Evolutionary conservation across 371 early-diverging fungal species (phyloP), one percentile per base, ranked within the genome.

Genomic region (Circinella minor): DNA sequence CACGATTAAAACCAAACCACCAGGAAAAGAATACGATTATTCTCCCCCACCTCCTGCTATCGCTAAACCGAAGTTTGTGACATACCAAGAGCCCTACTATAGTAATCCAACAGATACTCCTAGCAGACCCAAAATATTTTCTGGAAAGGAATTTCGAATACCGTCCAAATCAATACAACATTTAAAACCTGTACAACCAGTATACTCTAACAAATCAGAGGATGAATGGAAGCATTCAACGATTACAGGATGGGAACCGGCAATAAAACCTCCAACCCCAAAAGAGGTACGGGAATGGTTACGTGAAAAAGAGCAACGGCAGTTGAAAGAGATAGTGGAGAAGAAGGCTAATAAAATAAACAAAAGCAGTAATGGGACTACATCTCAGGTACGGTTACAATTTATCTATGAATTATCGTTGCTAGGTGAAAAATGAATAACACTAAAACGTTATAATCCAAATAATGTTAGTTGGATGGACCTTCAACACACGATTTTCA

Each of bases 41-140:
- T 46, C 36, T 0, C 60, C n/a, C 7, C 47, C 71, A 13, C 80
- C 82, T 11, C 83, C 81, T 3, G 39, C 36, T 20, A 59, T 78
- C 3, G 11, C 54, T 14, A 15, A 20, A 9, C 9, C 17, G 14
- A 36, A 18, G 0, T 74, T 77, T 37, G 69, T 80, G 6, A 70
- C 81, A 0, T 89, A 93, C 51, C 79, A 77, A 36, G 86, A 85
- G 43, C 94, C 95, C 0, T 86, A 78, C 43, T 94, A 86, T 63
- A 86, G 88, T 11, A 80, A 89, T 46, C 85, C 82, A 4, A 67
- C 65, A 0, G 89, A 94, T 71, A 81, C 82, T 1, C 89, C 92
- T 0, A 68, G 73, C 4, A 74, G 67, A 18, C 70, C 77, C 13
- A 86, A 85, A 36, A 74, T 79, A 1, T 90, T 88, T 75, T 77